Base-by-base conservation (phyloP, 2,329 filamentous ascomycete species). In the Chalara sp. region DNA sequence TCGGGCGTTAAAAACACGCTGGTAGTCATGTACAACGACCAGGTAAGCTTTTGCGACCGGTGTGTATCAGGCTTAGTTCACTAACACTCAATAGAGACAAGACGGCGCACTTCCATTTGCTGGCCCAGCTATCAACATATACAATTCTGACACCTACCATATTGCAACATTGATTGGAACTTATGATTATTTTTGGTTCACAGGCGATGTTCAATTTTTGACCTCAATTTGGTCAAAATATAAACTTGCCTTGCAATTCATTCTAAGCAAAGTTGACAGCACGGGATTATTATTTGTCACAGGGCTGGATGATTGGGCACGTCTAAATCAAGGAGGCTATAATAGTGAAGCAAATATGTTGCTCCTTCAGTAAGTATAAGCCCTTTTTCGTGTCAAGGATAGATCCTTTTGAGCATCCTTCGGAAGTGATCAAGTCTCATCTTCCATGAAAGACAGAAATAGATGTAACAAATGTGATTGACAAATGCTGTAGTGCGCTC, bases 131-230 rank as follows among this genome's bases (percentile, higher is more conserved):
- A 72, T 69, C 33, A 60, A 63, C 12, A 60, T 73, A 50, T 61
- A 56, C 5, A 53, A 62, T 5, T 57, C 63, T 8, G 76, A 75
- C 53, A 82, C 79, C 0, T 83, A 83, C 55, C 79, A 83, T 46
- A 71, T 80, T 60, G 77, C 76, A 66, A 75, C 74, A 1, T 71
- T 83, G 63, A 76, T 83, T 42, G 77, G 78, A 2, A 76, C 75
- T 5, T 78, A 78, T 60, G 78, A 80, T 47, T 82, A 82, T 56
- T 69, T 79, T 43, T 67, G 81, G 2, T 81, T 73, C 56, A 76
- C 76, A 1, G 74, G 75, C 29, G 76, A 83, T 50, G 64, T 71
- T 5, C 63, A 60, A 0, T 81, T 77, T 50, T 59, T 81, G 10
- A 53, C 59, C 4, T 49, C 58, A 5, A 72, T 73, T 30, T 81